Evolutionary conservation across 805 yeast species (phyloP), one percentile per base, ranked within the genome.

Genomic region (Lachancea thermotolerans): DNA sequence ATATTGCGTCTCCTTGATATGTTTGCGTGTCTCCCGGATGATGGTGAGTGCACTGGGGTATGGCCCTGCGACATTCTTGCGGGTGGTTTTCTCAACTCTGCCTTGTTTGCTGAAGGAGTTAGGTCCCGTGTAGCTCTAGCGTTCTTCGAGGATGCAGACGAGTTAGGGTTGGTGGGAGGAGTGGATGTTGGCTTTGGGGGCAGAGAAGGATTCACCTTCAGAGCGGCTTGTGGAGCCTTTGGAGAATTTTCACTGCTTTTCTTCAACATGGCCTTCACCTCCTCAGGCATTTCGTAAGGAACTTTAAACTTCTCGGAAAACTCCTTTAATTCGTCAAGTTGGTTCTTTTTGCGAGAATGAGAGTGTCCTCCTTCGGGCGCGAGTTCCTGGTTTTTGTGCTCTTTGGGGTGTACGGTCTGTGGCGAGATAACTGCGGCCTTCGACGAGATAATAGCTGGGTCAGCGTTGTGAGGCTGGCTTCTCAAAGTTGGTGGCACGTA

Each of bases 221-320:
- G 47, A 37, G 52, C 44, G 2, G 55, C 34, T 16, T 37, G 42
- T 25, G 54, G 29, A 33, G 12, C 37, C 42, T 37, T 42, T 39
- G 46, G 51, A 12, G 42, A 42, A 32, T 77, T 78, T 58, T 80
- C 45, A 14, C 16, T 32, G 58, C 56, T 81, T 85, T 62, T 85
- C 81, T 9, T 90, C 68, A 51, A 42, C 39, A 56, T 52, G 30
- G 54, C 53, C 39, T 54, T 57, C 57, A 62, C 58, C 39, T 62
- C 67, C 25, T 56, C 63, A 17, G 95, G 91, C 50, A 70, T 65
- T 40, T 68, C 68, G 31, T 77, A 77, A 2, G 83, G 84, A 28
- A 89, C 77, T 64, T 86, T 86, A 65, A 87, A 85, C 53, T 78
- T 84, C 40, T 85, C 87, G 34, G 95, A 78, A 59, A 90, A 89